A percentile compares a stretch with the other conserved stretches of the same genome.
Evolutionary conservation across 768 basidiomycete genomes (phyloP).

Genomic region (Heimioporus sp.): DNA sequence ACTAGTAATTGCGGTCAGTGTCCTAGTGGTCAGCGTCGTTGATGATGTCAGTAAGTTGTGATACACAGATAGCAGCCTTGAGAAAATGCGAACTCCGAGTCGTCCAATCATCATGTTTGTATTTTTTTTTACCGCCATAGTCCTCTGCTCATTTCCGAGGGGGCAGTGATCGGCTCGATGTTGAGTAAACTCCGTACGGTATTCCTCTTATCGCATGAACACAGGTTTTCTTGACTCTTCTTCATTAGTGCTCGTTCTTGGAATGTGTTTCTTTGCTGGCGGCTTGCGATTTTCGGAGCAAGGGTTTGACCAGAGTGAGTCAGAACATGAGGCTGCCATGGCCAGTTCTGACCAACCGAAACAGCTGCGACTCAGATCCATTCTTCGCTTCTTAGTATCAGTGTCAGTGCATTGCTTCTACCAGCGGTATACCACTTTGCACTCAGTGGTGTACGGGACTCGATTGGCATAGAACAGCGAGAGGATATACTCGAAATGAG

Average conservation of each 20-base stretch:
- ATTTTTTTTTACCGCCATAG: background rate
- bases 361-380: constrained; percentile 66
- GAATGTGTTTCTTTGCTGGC: constrained; percentile 91
- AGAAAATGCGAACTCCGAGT: constrained; percentile 78
- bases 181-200: constrained; percentile 68
- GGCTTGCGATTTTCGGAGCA: constrained; percentile 78
- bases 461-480: constrained; percentile 33
- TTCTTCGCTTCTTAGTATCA: constrained; percentile 71
- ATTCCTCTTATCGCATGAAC: background rate
- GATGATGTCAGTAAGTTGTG: background rate
- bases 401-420: constrained; percentile 75
- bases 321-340: background rate
- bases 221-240: constrained; percentile 5
- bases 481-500: constrained; percentile 48
- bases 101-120: constrained; percentile 76
- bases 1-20: constrained; percentile 68
- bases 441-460: constrained; percentile 24
- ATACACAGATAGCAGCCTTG: constrained; percentile 62
- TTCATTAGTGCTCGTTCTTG: constrained; percentile 67
- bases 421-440: constrained; percentile 79
- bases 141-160: constrained; percentile 4
- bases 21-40: background rate
- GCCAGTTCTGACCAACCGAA: constrained; percentile 2
- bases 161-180: constrained; percentile 76
- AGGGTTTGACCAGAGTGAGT: constrained; percentile 71